Percentiles rank a stretch among this genome's conserved stretches.
Conservation (phyloP, 805 yeast species). For the Zygotorulaspora sp. region DNA sequence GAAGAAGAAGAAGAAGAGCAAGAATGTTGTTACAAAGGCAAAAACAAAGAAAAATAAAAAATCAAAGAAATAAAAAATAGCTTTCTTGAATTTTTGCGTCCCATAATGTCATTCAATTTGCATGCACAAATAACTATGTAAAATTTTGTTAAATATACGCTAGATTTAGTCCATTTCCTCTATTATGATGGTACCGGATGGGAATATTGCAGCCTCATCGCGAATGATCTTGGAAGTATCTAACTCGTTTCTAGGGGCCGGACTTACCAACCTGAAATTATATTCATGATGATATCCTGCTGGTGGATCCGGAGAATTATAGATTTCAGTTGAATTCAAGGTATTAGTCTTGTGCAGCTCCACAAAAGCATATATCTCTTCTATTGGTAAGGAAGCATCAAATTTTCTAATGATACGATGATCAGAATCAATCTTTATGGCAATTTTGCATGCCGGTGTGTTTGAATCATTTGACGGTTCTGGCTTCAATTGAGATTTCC, state of each 20-base stretch:
- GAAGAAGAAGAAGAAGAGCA: conserved; percentile 70
- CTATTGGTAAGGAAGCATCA: conserved; percentile 43
- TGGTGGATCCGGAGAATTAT: conserved; percentile 31
- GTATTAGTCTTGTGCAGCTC: conserved; percentile 44
- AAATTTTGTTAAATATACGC: conserved; percentile 1
- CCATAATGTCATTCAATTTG: conserved; percentile 5
- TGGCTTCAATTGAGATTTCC: conserved; percentile 34
- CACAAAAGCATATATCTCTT: conserved; percentile 67
- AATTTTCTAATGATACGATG: conserved; percentile 51
- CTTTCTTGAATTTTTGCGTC: background rate
- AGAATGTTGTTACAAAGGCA: conserved; percentile 29
- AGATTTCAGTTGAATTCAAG: conserved; percentile 17
- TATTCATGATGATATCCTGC: conserved; percentile 43
- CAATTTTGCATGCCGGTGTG: conserved; percentile 51
- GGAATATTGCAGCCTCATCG: conserved; percentile 49
- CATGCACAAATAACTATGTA: conserved; percentile 7
- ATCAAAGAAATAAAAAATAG: conserved; percentile 10
- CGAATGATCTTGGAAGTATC: conserved; percentile 33
- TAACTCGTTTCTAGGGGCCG: conserved; percentile 53
- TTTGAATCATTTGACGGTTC: conserved; percentile 29
- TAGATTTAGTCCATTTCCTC: conserved; percentile 30
- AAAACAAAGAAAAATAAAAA: conserved; percentile 14
- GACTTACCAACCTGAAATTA: conserved; percentile 47
- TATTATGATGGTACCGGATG: conserved; percentile 60
- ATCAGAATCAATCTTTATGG: conserved; percentile 64